Conservation (phyloP, 768 basidiomycete genomes). For the Phanerochaete sordida region DNA sequence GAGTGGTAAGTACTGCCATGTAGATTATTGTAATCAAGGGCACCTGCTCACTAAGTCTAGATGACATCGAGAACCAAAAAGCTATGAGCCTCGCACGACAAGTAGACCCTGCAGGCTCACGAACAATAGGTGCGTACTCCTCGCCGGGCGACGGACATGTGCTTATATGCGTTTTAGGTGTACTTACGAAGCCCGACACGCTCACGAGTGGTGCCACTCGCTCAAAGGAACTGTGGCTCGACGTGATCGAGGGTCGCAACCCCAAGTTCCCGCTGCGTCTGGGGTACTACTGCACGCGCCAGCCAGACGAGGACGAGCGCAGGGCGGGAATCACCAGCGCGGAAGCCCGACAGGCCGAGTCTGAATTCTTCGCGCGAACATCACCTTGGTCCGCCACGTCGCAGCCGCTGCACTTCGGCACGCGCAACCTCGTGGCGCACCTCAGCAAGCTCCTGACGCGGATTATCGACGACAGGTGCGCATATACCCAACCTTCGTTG, state of each 20-base stretch:
- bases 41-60: slow-evolving; percentile 24
- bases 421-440: slow-evolving; percentile 47
- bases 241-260: slow-evolving; percentile 46
- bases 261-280: slow-evolving; percentile 37
- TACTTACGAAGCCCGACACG: slow-evolving; percentile 54
- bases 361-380: slow-evolving; percentile 44
- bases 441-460: slow-evolving; percentile 50
- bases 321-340: slow-evolving; percentile 31
- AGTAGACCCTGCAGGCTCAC: slow-evolving; percentile 41
- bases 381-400: slow-evolving; percentile 49
- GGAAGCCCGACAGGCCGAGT: slow-evolving; percentile 36
- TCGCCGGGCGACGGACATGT: neutral
- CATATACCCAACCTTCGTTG: neutral
- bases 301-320: slow-evolving; percentile 60
- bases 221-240: slow-evolving; percentile 37
- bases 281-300: slow-evolving; percentile 61
- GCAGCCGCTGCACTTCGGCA: slow-evolving; percentile 50
- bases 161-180: slow-evolving; percentile 32
- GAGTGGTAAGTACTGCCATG: slow-evolving; percentile 35
- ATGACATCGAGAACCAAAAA: slow-evolving; percentile 58
- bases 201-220: slow-evolving; percentile 35
- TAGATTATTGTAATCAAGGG: neutral
- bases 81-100: slow-evolving; percentile 45
- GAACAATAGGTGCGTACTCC: slow-evolving; percentile 46
- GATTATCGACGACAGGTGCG: slow-evolving; percentile 17